Conservation (phyloP, 2,329 filamentous ascomycete species). For the Nemania sp. region DNA sequence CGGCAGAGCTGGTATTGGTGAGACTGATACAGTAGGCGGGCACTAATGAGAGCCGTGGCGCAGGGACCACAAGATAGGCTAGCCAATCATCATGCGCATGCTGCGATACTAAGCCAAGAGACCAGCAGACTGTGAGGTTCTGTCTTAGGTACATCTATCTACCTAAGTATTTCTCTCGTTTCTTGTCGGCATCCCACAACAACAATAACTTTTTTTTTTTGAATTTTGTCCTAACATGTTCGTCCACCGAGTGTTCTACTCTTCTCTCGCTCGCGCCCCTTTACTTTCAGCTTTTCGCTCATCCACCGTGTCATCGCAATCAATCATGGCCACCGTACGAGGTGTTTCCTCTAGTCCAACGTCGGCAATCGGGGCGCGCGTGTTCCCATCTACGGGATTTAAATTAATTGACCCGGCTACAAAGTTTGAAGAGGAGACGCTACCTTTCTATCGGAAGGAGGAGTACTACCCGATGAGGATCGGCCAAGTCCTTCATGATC, state of each 20-base stretch:
- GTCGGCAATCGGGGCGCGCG: conserved; percentile 9
- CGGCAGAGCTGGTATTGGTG: too few relatives aligned
- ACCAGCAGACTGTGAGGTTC: too few relatives aligned
- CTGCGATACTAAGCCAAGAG: background rate
- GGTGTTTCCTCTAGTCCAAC: conserved; percentile 13
- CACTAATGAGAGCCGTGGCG: too few relatives aligned
- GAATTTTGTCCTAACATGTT: conserved; percentile 11
- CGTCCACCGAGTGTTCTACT: conserved; percentile 4
- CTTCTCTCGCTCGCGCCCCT: background rate
- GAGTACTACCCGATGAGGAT: conserved; percentile 27
- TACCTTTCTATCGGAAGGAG: conserved; percentile 21
- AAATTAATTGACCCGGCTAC: conserved; percentile 8
- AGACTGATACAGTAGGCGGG: too few relatives aligned
- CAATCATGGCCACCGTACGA: conserved; percentile 14
- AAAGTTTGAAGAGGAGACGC: conserved; percentile 22
- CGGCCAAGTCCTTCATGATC: conserved; percentile 12
- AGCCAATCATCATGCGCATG: background rate
- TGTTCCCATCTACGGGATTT: conserved; percentile 26
- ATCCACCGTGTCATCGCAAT: background rate
- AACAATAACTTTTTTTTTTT: conserved; percentile 1
- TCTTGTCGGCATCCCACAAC: background rate
- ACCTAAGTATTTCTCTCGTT: background rate
- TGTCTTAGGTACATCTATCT: background rate
- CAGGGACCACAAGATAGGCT: background rate
- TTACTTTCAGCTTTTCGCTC: conserved; percentile 2